phyloP scores from a whole-genome alignment of 345 rosid species.

The Jatropha curcas region DNA sequence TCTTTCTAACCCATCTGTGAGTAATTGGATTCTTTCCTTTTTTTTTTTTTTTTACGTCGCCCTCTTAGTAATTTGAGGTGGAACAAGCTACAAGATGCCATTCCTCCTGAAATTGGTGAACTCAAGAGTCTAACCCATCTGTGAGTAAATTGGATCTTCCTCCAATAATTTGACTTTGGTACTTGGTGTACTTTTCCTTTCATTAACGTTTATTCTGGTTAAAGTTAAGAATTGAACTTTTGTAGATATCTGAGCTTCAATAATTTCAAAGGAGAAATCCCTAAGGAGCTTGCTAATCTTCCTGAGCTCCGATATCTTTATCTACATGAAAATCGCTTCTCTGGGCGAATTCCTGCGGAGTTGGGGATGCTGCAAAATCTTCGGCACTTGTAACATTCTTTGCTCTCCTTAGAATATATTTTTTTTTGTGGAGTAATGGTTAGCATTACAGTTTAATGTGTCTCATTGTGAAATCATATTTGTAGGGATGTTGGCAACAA shows the following conservation, averaged over 20 bases:
- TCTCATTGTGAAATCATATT: constrained; percentile 5
- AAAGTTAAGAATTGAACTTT: background rate
- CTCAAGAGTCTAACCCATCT: constrained; percentile 86
- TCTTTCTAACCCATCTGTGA: too few relatives aligned
- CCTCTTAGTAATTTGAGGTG: constrained; percentile 75
- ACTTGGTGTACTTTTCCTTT: background rate
- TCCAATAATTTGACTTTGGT: background rate
- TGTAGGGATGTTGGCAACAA: constrained; percentile 91
- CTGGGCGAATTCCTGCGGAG: constrained; percentile 83
- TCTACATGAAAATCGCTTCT: constrained; percentile 88
- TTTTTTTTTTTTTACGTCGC: constrained; percentile 7
- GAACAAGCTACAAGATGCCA: constrained; percentile 89
- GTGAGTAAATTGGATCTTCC: constrained; percentile 43
- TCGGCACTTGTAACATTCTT: constrained; percentile 22
- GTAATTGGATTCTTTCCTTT: too few relatives aligned
- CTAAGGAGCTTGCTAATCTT: constrained; percentile 79
- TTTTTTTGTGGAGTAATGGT: background rate
- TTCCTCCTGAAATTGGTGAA: constrained; percentile 89
- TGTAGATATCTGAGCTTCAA: constrained; percentile 91
- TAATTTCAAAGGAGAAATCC: constrained; percentile 91
- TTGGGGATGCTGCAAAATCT: constrained; percentile 72
- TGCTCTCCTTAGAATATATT: background rate
- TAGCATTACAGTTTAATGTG: background rate
- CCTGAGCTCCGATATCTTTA: constrained; percentile 90
- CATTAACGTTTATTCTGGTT: background rate